Evolutionary conservation across 2,329 filamentous ascomycete species (phyloP).

Genomic region (Arthrobotrys megalospora): DNA sequence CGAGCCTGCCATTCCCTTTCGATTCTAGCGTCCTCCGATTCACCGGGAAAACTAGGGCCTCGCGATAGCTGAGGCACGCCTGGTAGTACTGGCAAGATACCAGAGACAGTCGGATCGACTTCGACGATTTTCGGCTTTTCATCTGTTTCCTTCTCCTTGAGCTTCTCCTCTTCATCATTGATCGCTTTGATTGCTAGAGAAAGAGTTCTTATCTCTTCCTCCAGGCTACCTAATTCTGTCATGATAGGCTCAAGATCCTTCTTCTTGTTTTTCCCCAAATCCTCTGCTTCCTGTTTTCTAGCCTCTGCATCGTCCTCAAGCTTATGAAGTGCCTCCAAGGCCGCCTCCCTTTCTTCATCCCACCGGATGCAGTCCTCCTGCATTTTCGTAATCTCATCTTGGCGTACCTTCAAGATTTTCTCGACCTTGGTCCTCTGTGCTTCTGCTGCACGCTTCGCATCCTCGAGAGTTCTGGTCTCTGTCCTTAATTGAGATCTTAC

Average conservation of each 20-base stretch:
- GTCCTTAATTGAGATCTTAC: constrained; percentile 63
- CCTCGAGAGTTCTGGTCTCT: constrained; percentile 69
- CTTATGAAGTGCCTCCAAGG: constrained; percentile 70
- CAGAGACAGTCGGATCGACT: constrained; percentile 15
- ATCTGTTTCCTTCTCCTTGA: constrained; percentile 75
- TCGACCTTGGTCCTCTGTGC: constrained; percentile 84
- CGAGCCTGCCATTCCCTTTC: constrained; percentile 74
- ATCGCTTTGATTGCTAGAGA: constrained; percentile 80
- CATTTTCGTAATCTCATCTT: constrained; percentile 86
- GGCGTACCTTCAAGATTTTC: constrained; percentile 85
- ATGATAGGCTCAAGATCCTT: constrained; percentile 72
- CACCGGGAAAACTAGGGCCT: constrained; percentile 63
- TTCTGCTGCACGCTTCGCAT: constrained; percentile 76
- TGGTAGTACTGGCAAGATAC: constrained; percentile 31
- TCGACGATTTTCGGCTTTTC: constrained; percentile 68
- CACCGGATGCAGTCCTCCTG: constrained; percentile 79
- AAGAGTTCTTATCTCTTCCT: constrained; percentile 81
- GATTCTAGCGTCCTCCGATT: constrained; percentile 68
- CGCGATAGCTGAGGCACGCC: constrained; percentile 51
- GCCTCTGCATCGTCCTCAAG: constrained; percentile 74
- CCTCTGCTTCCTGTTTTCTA: constrained; percentile 73
- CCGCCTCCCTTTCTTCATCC: constrained; percentile 70
- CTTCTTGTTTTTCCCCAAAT: constrained; percentile 72
- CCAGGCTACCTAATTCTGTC: constrained; percentile 75
- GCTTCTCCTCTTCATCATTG: constrained; percentile 78